Conservation (phyloP, 306 rosid genomes). For the Vigna trinervia region DNA sequence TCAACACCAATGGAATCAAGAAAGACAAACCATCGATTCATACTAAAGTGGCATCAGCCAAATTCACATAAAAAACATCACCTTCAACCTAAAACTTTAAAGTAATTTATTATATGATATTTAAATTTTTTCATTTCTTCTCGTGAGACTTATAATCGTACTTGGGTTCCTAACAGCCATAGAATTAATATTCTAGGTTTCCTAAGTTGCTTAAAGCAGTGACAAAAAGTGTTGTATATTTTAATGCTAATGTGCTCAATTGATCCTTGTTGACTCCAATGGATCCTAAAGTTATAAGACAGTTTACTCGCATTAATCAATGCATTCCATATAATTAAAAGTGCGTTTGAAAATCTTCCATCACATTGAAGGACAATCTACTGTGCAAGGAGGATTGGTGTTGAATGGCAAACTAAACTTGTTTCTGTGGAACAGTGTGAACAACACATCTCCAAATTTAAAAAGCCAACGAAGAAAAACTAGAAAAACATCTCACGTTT, state of each 20-base stretch:
- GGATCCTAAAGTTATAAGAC: neutral
- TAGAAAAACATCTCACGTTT: conserved; percentile 61
- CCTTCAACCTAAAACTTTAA: no score
- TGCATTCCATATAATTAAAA: conserved; percentile 3
- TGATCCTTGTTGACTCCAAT: neutral
- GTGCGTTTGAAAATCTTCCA: neutral
- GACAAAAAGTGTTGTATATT: neutral
- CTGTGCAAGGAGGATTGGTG: neutral
- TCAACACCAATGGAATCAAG: no score
- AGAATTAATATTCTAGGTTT: neutral
- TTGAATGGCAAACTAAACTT: neutral
- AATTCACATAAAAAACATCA: no score
- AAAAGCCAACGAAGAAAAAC: conserved; percentile 1
- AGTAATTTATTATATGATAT: no score
- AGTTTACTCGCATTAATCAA: neutral
- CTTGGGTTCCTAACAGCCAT: no score
- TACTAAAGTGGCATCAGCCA: no score
- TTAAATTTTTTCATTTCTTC: no score
- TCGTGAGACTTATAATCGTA: no score
- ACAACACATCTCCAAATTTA: neutral
- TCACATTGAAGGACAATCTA: neutral
- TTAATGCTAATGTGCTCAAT: neutral
- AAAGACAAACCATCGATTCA: no score
- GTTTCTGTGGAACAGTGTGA: conserved; percentile 1
- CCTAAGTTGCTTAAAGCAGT: conserved; percentile 18